Percentiles rank a stretch among this genome's conserved stretches.
Evolutionary conservation across 177 flowering plant genomes (phyloP).

Genomic region (Vitis hybrid): DNA sequence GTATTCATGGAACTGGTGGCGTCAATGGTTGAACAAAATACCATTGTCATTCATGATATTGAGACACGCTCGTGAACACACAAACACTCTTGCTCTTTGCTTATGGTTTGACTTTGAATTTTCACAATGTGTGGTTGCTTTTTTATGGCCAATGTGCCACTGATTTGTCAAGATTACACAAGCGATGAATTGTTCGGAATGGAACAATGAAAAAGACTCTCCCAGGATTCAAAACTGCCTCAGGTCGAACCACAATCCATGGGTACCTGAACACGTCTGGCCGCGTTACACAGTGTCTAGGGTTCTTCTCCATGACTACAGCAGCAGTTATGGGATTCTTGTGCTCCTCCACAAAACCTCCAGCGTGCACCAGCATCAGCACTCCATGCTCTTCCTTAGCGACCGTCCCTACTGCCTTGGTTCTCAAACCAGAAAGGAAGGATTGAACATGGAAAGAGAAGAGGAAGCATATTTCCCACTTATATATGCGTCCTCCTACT

Average conservation of each 20-base stretch:
- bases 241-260: constrained; percentile 58
- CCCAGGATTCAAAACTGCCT: constrained; percentile 47
- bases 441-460: no score
- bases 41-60: no score
- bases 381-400: constrained; percentile 25
- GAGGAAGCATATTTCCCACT: no score
- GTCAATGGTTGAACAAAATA: no score
- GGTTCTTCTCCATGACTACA: constrained; percentile 55
- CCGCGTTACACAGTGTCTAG: constrained; percentile 58
- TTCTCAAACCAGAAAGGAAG: no score
- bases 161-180: constrained; percentile 4
- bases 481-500: no score
- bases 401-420: constrained; percentile 17
- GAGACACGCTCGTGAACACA: no score
- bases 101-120: no score
- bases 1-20: no score
- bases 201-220: constrained; percentile 58
- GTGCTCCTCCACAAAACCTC: constrained; percentile 46
- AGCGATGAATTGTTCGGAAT: constrained; percentile 32
- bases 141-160: no score
- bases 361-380: constrained; percentile 59
- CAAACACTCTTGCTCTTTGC: no score
- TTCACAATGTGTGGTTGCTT: no score
- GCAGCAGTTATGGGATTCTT: constrained; percentile 41
- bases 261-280: constrained; percentile 66